phyloP scores from a whole-genome alignment of 805 yeast genomes.

The Tetrapisispora taiwanensis region DNA sequence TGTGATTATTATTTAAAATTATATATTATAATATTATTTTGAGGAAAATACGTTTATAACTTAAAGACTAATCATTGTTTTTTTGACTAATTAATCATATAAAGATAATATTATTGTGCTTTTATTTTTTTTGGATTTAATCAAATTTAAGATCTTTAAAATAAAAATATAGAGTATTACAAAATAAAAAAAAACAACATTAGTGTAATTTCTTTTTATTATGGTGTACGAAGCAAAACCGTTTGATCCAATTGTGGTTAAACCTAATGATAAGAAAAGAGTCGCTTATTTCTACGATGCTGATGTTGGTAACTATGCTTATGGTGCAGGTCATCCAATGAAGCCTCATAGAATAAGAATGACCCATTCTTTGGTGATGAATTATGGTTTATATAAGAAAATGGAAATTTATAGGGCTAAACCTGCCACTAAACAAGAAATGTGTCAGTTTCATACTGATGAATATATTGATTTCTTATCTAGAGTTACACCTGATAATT shows the following conservation, averaged over 20 bases:
- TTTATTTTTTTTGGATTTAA: no score
- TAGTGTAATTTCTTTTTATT: background rate
- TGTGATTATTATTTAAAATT: no score
- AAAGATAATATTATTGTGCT: no score
- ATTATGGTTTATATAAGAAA: constrained; percentile 89
- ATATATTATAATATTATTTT: no score
- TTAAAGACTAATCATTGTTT: no score
- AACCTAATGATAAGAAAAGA: constrained; percentile 40
- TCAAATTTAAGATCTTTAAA: no score
- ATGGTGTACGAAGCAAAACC: constrained; percentile 47
- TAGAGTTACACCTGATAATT: constrained; percentile 84
- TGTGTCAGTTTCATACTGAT: constrained; percentile 97
- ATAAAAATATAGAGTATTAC: no score
- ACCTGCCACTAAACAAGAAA: constrained; percentile 95
- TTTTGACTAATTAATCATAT: no score
- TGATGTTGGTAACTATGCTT: constrained; percentile 95
- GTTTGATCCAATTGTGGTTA: constrained; percentile 51
- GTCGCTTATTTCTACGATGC: constrained; percentile 79
- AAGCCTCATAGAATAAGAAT: constrained; percentile 97
- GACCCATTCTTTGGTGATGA: constrained; percentile 96
- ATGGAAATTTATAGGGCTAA: constrained; percentile 96
- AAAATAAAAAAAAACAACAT: no score
- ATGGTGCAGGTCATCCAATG: constrained; percentile 98
- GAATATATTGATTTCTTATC: constrained; percentile 90
- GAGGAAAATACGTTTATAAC: no score